Percentiles rank a stretch among this genome's conserved stretches.
phyloP scores from a whole-genome alignment of 108 stramenopile genomes.

The Heterococcus sp. region DNA sequence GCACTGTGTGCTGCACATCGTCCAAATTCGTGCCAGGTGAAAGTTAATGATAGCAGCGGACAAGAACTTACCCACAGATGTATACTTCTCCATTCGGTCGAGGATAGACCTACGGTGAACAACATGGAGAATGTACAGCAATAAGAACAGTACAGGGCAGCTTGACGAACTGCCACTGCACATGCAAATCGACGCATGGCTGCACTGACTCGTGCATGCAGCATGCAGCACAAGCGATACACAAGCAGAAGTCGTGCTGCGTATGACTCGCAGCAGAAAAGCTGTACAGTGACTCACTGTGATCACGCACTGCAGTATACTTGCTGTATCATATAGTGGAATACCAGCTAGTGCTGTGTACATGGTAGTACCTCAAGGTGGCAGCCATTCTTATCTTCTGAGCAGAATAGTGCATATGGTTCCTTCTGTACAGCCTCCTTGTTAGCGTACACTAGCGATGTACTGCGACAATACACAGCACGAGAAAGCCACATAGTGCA shows the following conservation, averaged over 20 bases:
- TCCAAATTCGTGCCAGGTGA: too few species aligned
- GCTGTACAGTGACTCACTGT: too few species aligned
- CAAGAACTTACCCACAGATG: slow-evolving; percentile 84
- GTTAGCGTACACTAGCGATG: not conserved
- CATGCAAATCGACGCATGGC: not conserved
- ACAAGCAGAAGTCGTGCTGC: too few species aligned
- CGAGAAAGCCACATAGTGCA: too few species aligned
- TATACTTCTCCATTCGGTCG: slow-evolving; percentile 70
- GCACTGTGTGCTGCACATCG: too few species aligned
- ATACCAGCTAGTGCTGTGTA: too few species aligned
- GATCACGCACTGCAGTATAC: too few species aligned
- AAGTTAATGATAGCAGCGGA: too few species aligned
- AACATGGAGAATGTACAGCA: not conserved
- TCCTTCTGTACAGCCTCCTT: slow-evolving; percentile 53
- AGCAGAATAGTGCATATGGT: slow-evolving; percentile 91
- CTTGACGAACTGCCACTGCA: too few species aligned
- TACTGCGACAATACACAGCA: too few species aligned
- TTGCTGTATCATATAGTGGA: too few species aligned
- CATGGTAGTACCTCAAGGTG: slow-evolving; percentile 62
- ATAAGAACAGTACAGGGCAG: not conserved
- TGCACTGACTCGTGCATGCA: not conserved
- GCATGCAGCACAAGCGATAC: slow-evolving; percentile 2
- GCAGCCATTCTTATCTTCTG: slow-evolving; percentile 81
- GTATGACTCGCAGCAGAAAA: slow-evolving; percentile 42
- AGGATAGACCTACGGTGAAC: slow-evolving; percentile 30